These are phyloP conservation scores for Ophiostoma pallidulum DNA, from an alignment of 2,329 filamentous ascomycete species.

Conservation along the genomic window DNA sequence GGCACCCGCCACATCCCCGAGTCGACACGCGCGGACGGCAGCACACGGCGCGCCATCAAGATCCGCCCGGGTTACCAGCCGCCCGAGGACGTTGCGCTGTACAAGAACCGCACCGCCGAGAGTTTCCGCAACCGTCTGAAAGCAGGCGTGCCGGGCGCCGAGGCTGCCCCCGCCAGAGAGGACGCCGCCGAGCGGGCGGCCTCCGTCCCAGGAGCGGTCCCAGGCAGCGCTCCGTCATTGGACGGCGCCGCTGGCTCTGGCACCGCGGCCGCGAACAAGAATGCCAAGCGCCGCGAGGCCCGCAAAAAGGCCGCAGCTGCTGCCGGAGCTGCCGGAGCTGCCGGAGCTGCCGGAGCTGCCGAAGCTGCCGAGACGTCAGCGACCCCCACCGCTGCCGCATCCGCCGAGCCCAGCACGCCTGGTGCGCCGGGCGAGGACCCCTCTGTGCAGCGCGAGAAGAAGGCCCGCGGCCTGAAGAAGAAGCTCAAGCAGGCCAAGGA, in stretches of 20 bases:
- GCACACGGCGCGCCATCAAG: slow-evolving; percentile 86
- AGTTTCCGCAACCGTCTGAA: slow-evolving; percentile 67
- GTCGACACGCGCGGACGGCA: slow-evolving; percentile 78
- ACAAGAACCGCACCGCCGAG: slow-evolving; percentile 86
- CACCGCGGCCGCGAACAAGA: slow-evolving; percentile 61
- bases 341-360: slow-evolving; percentile 35
- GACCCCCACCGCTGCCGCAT: slow-evolving; percentile 40
- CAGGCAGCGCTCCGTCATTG: neutral
- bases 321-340: neutral
- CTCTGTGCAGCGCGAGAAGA: slow-evolving; percentile 80
- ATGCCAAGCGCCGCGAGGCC: slow-evolving; percentile 75
- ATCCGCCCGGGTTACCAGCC: slow-evolving; percentile 89
- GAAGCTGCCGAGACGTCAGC: slow-evolving; percentile 42
- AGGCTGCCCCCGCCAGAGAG: slow-evolving; percentile 22
- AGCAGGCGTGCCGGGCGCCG: slow-evolving; percentile 67
- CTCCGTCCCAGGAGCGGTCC: neutral
- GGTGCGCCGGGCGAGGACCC: slow-evolving; percentile 14
- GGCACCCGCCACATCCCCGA: slow-evolving; percentile 86
- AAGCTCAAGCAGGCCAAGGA: slow-evolving; percentile 92
- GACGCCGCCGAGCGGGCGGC: neutral
- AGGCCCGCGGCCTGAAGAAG: slow-evolving; percentile 83
- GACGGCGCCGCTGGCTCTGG: slow-evolving; percentile 25
- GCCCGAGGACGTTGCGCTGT: slow-evolving; percentile 90
- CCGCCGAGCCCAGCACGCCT: slow-evolving; percentile 21
- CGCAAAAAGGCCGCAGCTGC: slow-evolving; percentile 19